A percentile compares a stretch with the other conserved stretches of the same genome.
These are phyloP conservation scores for Stenogyne calaminthoides DNA, from an alignment of 305 asterid genomes.

Conservation along the genomic window DNA sequence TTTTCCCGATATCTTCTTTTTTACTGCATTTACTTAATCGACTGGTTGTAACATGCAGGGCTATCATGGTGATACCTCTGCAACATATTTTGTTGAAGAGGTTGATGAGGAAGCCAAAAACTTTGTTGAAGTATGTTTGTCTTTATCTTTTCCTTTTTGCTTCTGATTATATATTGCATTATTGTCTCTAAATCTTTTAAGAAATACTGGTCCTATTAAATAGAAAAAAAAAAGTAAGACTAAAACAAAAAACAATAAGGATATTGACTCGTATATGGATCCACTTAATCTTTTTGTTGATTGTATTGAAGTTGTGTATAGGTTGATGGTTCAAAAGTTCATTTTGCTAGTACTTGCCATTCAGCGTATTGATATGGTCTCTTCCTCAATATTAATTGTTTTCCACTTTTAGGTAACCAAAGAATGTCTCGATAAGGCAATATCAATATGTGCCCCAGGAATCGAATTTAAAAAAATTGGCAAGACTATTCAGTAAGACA, in stretches of 20 bases:
- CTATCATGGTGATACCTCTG: slow-evolving; percentile 98
- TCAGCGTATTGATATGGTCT: slow-evolving; percentile 10
- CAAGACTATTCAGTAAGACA: slow-evolving; percentile 82
- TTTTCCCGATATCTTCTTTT: slow-evolving; percentile 16
- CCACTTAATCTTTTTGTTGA: slow-evolving; percentile 22
- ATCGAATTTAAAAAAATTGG: slow-evolving; percentile 83
- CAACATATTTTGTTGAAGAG: slow-evolving; percentile 84
- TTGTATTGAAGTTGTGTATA: background rate
- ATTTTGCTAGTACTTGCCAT: background rate
- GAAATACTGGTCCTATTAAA: background rate
- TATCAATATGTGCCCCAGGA: slow-evolving; percentile 91
- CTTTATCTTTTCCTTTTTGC: slow-evolving; percentile 18
- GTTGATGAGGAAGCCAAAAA: slow-evolving; percentile 79
- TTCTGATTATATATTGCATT: slow-evolving; percentile 10
- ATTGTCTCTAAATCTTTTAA: background rate
- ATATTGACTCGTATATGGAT: background rate
- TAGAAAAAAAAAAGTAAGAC: background rate
- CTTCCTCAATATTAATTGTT: slow-evolving; percentile 14
- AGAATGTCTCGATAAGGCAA: slow-evolving; percentile 83
- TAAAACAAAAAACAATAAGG: background rate
- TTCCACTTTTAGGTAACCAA: slow-evolving; percentile 66
- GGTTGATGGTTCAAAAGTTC: slow-evolving; percentile 22
- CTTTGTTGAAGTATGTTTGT: slow-evolving; percentile 72
- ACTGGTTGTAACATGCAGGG: slow-evolving; percentile 55
- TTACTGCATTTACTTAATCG: slow-evolving; percentile 23